Conservation (phyloP, 2,329 filamentous ascomycete genomes). For the Aspergillus ibericus region DNA sequence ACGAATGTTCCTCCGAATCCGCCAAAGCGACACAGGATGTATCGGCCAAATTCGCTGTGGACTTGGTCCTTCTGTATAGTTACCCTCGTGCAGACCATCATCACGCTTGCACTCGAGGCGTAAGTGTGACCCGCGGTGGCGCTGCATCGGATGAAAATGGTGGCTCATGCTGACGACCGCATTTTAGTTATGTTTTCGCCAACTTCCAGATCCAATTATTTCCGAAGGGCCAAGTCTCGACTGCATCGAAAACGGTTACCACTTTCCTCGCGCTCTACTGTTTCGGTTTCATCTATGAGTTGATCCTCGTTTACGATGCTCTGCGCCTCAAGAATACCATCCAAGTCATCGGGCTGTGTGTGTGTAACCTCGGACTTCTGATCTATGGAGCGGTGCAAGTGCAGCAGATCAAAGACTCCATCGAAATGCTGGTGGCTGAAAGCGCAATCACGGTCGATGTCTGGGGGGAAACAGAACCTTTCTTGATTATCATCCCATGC, state of each 20-base stretch:
- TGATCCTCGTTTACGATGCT: conserved; percentile 89
- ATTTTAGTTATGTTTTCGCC: conserved; percentile 79
- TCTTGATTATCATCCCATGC: conserved; percentile 79
- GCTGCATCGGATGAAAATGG: background rate
- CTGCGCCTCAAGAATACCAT: conserved; percentile 96
- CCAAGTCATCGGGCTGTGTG: conserved; percentile 91
- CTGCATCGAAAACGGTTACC: conserved; percentile 68
- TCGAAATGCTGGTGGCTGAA: conserved; percentile 53
- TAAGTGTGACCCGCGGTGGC: conserved; percentile 50
- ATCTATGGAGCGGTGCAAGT: conserved; percentile 93
- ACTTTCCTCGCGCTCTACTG: conserved; percentile 96
- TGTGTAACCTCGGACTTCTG: conserved; percentile 87
- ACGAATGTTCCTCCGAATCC: conserved; percentile 37
- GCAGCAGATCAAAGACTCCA: conserved; percentile 79
- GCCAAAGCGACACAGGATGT: conserved; percentile 55
- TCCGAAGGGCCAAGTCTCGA: conserved; percentile 42
- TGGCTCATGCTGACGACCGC: conserved; percentile 11
- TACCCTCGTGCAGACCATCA: conserved; percentile 71
- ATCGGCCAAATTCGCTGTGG: conserved; percentile 81
- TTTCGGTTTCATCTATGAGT: conserved; percentile 91
- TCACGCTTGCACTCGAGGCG: conserved; percentile 84
- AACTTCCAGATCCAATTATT: conserved; percentile 67
- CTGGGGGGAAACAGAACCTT: conserved; percentile 70
- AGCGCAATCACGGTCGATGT: conserved; percentile 55
- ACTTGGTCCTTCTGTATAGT: conserved; percentile 80